Evolutionary conservation across 1,284 basidiomycete genomes (phyloP).

Genomic region (Vanrija sp.): DNA sequence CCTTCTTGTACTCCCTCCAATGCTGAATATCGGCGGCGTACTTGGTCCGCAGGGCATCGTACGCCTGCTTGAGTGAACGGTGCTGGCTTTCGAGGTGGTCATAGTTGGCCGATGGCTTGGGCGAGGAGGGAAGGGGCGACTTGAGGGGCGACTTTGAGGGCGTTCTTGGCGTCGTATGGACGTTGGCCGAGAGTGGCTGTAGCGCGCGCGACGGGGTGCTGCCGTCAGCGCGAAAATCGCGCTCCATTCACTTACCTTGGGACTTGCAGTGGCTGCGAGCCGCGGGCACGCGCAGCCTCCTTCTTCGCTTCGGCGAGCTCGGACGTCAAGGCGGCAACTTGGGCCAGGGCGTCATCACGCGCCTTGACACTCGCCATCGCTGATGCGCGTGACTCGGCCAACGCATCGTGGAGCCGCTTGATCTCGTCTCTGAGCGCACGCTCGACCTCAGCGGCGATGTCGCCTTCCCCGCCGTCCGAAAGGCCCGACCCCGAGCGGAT

Average conservation of each 20-base stretch:
- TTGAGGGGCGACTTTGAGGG: not conserved
- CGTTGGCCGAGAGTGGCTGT: slow-evolving; percentile 20
- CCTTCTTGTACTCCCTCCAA: slow-evolving; percentile 34
- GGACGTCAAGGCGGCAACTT: too few relatives aligned
- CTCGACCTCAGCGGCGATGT: too few relatives aligned
- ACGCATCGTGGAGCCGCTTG: too few relatives aligned
- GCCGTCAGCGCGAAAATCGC: not conserved
- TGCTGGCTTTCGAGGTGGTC: slow-evolving; percentile 27
- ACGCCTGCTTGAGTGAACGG: slow-evolving; percentile 20
- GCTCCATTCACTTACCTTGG: too few relatives aligned
- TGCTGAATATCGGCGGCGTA: slow-evolving; percentile 24
- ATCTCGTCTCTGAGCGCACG: too few relatives aligned
- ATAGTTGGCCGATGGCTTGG: slow-evolving; percentile 8
- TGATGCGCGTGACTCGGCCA: too few relatives aligned
- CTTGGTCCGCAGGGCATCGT: slow-evolving; percentile 19
- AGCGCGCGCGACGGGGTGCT: slow-evolving; percentile 16
- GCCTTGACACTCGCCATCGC: too few relatives aligned
- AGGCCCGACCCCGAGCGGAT: not conserved
- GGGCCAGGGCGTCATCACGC: too few relatives aligned
- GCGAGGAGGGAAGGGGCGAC: not conserved
- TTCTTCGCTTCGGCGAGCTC: too few relatives aligned
- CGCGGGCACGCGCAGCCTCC: not conserved
- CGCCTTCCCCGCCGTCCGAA: too few relatives aligned
- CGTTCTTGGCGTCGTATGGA: slow-evolving; percentile 8
- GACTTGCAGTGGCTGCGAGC: not conserved